Evolutionary conservation across 441 rosid species (phyloP).

Genomic region (Eruca vesicaria): DNA sequence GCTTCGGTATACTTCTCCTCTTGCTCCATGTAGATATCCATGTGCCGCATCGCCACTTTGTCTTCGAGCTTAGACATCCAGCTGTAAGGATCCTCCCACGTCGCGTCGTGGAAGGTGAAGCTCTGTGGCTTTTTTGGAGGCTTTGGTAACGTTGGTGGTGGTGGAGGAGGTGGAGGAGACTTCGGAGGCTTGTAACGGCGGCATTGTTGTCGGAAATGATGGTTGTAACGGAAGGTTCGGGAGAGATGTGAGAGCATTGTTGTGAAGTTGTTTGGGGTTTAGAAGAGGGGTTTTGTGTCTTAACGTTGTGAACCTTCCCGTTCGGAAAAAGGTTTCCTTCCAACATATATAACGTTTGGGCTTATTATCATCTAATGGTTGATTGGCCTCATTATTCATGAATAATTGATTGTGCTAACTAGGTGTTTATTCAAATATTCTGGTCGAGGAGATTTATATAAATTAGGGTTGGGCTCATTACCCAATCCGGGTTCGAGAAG

Average conservation of each 20-base stretch:
- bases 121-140: conserved; percentile 83
- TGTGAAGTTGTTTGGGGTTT: background rate
- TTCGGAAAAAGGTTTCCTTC: background rate
- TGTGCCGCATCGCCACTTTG: conserved; percentile 94
- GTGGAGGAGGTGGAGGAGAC: conserved; percentile 34
- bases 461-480: too few species aligned
- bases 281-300: background rate
- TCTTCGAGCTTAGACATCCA: conserved; percentile 93
- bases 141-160: conserved; percentile 75
- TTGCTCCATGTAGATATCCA: conserved; percentile 93
- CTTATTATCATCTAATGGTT: background rate
- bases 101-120: conserved; percentile 62
- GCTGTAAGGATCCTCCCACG: conserved; percentile 92
- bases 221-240: conserved; percentile 29
- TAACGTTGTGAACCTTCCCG: background rate
- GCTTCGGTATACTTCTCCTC: conserved; percentile 96
- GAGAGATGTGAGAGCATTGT: conserved; percentile 21
- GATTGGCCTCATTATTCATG: background rate
- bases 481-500: too few species aligned
- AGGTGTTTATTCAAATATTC: too few species aligned
- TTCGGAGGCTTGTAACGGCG: conserved; percentile 42
- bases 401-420: too few species aligned
- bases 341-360: background rate
- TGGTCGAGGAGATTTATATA: too few species aligned
- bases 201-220: conserved; percentile 35